These are phyloP conservation scores for Rhizophagus prolifer DNA, from an alignment of 192 early-diverging fungal genomes.

Conservation along the genomic window DNA sequence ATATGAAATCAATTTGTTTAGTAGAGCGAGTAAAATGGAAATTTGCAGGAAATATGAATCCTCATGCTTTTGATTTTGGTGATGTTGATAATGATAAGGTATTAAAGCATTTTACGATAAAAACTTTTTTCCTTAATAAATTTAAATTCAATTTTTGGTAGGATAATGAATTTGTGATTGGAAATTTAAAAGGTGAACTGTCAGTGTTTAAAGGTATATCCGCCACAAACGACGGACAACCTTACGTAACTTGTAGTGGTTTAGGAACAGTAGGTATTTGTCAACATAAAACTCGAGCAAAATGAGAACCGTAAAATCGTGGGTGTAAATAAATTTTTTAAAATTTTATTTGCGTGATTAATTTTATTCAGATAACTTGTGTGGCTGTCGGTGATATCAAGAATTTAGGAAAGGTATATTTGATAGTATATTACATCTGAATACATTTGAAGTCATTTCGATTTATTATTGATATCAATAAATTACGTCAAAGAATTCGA, in stretches of 20 bases:
- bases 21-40: constrained; percentile 54
- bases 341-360: not conserved
- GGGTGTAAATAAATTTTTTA: not conserved
- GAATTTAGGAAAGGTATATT: constrained; percentile 50
- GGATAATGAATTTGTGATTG: constrained; percentile 63
- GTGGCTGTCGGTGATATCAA: constrained; percentile 56
- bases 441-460: not conserved
- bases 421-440: not conserved
- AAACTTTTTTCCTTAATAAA: not conserved
- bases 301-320: not conserved
- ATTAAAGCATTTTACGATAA: constrained; percentile 4
- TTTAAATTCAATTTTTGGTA: constrained; percentile 23
- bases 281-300: not conserved
- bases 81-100: constrained; percentile 60
- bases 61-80: constrained; percentile 56
- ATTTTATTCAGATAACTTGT: constrained; percentile 51
- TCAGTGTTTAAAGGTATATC: constrained; percentile 58
- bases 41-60: constrained; percentile 59
- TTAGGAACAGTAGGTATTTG: constrained; percentile 50
- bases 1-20: constrained; percentile 44
- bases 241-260: constrained; percentile 47
- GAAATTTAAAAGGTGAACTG: constrained; percentile 56
- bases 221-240: constrained; percentile 32
- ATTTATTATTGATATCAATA: not conserved
- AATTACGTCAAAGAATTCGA: constrained; percentile 42